Evolutionary conservation across 306 rosid species (phyloP), one percentile per base, ranked within the genome.

Genomic region (Vigna mungo): DNA sequence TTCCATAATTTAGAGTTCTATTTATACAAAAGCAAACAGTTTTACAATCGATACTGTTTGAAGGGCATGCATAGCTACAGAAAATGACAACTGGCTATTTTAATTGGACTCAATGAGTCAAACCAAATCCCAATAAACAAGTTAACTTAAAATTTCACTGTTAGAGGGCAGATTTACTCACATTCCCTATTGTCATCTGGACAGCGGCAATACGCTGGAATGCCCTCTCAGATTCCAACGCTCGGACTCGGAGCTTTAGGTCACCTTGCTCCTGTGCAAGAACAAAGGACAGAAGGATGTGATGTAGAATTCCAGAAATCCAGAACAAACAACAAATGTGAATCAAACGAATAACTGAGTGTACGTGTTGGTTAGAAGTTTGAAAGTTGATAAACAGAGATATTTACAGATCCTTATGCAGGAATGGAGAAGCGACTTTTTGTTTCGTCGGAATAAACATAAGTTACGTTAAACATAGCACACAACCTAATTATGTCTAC

Each of bases 211-310:
- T 86, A n/a, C 99, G 97, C 81, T 96, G 96, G 85, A 96, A 92
- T 85, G 99, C 88, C 83, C 99, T 88, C 87, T 96, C 99, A 73
- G 99, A 92, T 84, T 96, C 99, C 89, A 96, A 83, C 54, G 99
- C 77, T 68, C 98, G 93, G 78, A 96, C 99, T 86, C 99, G 85
- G 60, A 96, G 96, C 83, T 96, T 96, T 56, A 96, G 87, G 81
- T 96, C 99, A 74, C 99, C 99, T 92, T 96, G 97, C 91, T 96
- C 99, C 99, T 96, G 83, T 66, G 52, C 73, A 65, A 78, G 68
- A 72, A 80, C 47, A 39, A 78, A 73, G 71, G 30, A 20, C 10
- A 36, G 68, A 15, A 70, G 66, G 49, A 63, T 68, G 77, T 47
- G 68, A 71, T 47, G 30, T 30, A 71, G 34, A 68, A 71, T 70